Conservation (phyloP, 2,329 filamentous ascomycete genomes). For the Neofusicoccum ribis region DNA sequence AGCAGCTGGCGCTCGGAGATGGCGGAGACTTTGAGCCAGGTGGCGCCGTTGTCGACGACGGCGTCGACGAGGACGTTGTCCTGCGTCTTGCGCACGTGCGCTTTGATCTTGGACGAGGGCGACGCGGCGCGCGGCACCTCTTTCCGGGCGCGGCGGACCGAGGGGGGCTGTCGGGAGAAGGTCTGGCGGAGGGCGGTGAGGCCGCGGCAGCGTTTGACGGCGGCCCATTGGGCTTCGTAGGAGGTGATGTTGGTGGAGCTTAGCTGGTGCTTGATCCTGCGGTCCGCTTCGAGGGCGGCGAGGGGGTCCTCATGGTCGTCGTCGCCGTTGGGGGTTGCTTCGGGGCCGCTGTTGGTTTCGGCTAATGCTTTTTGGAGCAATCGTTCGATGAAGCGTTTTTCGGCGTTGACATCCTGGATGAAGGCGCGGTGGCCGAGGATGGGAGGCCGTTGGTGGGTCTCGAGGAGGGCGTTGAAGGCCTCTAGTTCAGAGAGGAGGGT, state of each 20-base stretch:
- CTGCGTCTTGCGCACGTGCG: slow-evolving; percentile 36
- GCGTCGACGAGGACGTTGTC: slow-evolving; percentile 63
- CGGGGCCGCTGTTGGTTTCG: not conserved
- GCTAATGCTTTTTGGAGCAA: slow-evolving; percentile 5
- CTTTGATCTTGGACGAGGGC: slow-evolving; percentile 1
- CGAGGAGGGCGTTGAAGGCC: not conserved
- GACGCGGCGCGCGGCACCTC: not conserved
- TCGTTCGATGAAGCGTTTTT: slow-evolving; percentile 19
- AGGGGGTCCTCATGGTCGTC: not conserved
- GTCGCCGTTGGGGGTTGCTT: not conserved
- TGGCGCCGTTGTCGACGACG: slow-evolving; percentile 60
- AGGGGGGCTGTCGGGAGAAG: slow-evolving; percentile 31
- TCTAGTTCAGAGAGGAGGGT: slow-evolving; percentile 14
- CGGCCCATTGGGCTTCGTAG: slow-evolving; percentile 63
- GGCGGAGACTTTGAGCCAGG: slow-evolving; percentile 70
- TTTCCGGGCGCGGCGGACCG: not conserved
- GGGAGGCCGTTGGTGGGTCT: not conserved
- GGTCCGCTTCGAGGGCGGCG: slow-evolving; percentile 23
- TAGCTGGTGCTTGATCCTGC: slow-evolving; percentile 53
- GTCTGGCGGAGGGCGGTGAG: slow-evolving; percentile 55
- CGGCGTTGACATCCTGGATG: slow-evolving; percentile 14
- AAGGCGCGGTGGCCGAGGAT: slow-evolving; percentile 2
- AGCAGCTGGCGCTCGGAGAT: slow-evolving; percentile 63
- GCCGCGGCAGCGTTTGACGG: slow-evolving; percentile 58
- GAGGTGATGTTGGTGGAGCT: slow-evolving; percentile 68